A percentile compares a stretch with the other conserved stretches of the same genome.
Evolutionary conservation across 2,329 filamentous ascomycete species (phyloP).

Genomic region (Ambrosiella cleistominuta): DNA sequence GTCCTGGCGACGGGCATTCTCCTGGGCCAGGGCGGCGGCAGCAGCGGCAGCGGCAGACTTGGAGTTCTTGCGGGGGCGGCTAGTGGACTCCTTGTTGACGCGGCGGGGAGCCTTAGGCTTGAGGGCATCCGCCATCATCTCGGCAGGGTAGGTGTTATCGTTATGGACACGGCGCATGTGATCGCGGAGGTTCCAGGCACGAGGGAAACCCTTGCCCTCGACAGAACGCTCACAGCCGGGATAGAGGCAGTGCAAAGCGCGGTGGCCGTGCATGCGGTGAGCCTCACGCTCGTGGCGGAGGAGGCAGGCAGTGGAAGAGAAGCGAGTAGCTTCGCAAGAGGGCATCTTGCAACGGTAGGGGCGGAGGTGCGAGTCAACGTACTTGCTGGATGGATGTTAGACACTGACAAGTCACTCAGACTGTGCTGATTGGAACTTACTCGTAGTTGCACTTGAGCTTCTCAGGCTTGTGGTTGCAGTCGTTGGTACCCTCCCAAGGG

Average conservation of each 20-base stretch:
- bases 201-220: slow-evolving; percentile 74
- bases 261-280: slow-evolving; percentile 88
- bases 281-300: slow-evolving; percentile 91
- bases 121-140: slow-evolving; percentile 26
- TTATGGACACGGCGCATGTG: slow-evolving; percentile 94
- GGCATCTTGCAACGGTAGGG: slow-evolving; percentile 86
- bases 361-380: slow-evolving; percentile 89
- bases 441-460: slow-evolving; percentile 99
- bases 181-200: slow-evolving; percentile 88
- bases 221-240: slow-evolving; percentile 71
- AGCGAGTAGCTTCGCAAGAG: slow-evolving; percentile 68
- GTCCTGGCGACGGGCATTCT: slow-evolving; percentile 18
- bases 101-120: slow-evolving; percentile 19
- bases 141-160: slow-evolving; percentile 26
- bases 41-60: slow-evolving; percentile 14
- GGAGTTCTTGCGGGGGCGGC: slow-evolving; percentile 13
- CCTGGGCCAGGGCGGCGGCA: slow-evolving; percentile 4
- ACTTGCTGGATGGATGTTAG: slow-evolving; percentile 48
- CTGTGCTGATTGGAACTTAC: slow-evolving; percentile 38
- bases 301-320: slow-evolving; percentile 88
- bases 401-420: background rate
- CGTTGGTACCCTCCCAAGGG: slow-evolving; percentile 55
- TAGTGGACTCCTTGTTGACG: slow-evolving; percentile 1
- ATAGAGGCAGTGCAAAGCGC: slow-evolving; percentile 79
- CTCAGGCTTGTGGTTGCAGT: slow-evolving; percentile 78